Percentiles rank a stretch among this genome's conserved stretches.
These are phyloP conservation scores for Anthracocystis setariae DNA, from an alignment of 1,284 basidiomycete species.

Conservation along the genomic window DNA sequence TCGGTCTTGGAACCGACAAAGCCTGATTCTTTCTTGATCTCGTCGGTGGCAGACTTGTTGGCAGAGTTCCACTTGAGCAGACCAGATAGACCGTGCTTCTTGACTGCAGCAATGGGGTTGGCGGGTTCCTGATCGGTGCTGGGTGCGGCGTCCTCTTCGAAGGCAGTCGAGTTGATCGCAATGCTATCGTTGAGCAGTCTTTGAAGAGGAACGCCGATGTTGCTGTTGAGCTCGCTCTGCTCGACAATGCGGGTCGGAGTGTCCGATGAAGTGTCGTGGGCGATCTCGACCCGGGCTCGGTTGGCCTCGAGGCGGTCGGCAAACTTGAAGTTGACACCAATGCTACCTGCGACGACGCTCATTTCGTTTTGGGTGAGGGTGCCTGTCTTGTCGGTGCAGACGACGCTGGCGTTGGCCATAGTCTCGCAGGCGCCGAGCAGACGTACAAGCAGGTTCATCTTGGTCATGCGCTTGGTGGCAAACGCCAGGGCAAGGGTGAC, in stretches of 20 bases:
- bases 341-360: constrained; percentile 93
- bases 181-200: constrained; percentile 85
- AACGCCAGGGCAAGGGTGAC: constrained; percentile 96
- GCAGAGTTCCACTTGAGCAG: constrained; percentile 25
- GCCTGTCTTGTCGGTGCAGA: constrained; percentile 93
- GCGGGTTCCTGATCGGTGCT: constrained; percentile 4
- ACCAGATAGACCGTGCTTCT: constrained; percentile 36
- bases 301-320: constrained; percentile 83
- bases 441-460: constrained; percentile 91
- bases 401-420: constrained; percentile 96
- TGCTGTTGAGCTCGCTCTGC: constrained; percentile 71
- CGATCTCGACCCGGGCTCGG: constrained; percentile 78
- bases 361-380: constrained; percentile 90
- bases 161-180: constrained; percentile 93
- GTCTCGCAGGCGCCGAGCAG: constrained; percentile 96
- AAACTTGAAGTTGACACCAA: constrained; percentile 93
- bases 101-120: constrained; percentile 31
- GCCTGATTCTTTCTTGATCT: constrained; percentile 65
- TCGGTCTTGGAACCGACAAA: constrained; percentile 98
- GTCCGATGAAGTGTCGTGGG: constrained; percentile 64
- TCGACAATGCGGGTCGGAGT: constrained; percentile 84
- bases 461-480: constrained; percentile 95
- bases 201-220: constrained; percentile 75
- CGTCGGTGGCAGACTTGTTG: constrained; percentile 30
- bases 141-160: constrained; percentile 72